A percentile compares a stretch with the other conserved stretches of the same genome.
Conservation (phyloP, 2,329 filamentous ascomycete species). For the Harringtonia lauricola region DNA sequence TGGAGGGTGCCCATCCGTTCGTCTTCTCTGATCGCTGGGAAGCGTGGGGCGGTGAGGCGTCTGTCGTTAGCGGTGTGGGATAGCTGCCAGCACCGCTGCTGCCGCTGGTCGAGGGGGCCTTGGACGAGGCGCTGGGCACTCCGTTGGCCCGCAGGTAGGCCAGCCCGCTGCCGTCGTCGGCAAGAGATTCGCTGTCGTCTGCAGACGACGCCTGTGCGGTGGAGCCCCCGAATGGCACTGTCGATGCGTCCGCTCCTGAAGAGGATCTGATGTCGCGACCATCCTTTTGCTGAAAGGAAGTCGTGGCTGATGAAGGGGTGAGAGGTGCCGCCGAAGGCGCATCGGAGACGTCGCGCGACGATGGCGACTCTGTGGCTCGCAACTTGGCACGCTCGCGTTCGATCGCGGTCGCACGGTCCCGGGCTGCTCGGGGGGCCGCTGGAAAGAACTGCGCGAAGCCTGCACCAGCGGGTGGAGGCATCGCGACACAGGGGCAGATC, state of each 20-base stretch:
- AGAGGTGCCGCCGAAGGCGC: no score
- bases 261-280: no score
- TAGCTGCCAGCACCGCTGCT: slow-evolving; percentile 31
- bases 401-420: slow-evolving; percentile 37
- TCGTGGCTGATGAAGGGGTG: no score
- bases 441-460: slow-evolving; percentile 83
- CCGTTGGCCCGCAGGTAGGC: not conserved
- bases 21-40: not conserved
- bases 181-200: slow-evolving; percentile 48
- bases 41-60: slow-evolving; percentile 36
- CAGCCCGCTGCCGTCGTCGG: slow-evolving; percentile 36
- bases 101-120: slow-evolving; percentile 15
- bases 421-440: slow-evolving; percentile 57
- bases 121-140: not conserved
- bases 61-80: slow-evolving; percentile 38
- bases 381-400: slow-evolving; percentile 51
- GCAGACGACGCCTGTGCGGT: slow-evolving; percentile 17
- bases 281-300: no score
- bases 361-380: slow-evolving; percentile 26
- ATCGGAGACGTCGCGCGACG: slow-evolving; percentile 19
- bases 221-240: no score
- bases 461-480: slow-evolving; percentile 68
- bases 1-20: not conserved
- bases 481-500: slow-evolving; percentile 40
- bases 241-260: no score